Percentiles rank a stretch among this genome's conserved stretches.
These are phyloP conservation scores for Lipomyces spencermartinsiae DNA, from an alignment of 805 yeast species.

Conservation along the genomic window DNA sequence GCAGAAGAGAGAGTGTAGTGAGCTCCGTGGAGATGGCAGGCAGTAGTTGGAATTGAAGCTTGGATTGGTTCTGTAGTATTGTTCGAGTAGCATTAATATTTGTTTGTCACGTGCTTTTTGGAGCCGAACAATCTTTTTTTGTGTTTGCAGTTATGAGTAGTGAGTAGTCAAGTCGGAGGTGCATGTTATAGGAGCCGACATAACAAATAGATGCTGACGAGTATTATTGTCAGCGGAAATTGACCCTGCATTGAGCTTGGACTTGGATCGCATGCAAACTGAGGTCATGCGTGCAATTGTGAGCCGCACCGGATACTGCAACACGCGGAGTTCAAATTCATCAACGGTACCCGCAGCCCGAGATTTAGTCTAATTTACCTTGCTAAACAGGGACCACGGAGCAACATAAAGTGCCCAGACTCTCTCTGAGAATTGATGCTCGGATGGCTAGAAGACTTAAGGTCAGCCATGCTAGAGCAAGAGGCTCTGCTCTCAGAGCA, in stretches of 20 bases:
- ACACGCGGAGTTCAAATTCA: background rate
- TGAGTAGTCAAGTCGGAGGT: background rate
- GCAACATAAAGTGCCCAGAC: background rate
- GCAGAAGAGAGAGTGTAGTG: background rate
- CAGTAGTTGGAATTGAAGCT: background rate
- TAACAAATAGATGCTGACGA: background rate
- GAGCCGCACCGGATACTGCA: too few relatives aligned
- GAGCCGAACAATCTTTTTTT: background rate
- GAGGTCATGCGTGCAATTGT: too few relatives aligned
- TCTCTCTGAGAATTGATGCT: background rate
- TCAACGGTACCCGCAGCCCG: background rate
- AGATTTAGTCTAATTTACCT: background rate
- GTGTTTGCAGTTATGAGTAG: background rate
- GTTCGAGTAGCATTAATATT: background rate
- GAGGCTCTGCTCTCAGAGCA: background rate
- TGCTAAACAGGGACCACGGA: background rate
- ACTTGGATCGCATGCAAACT: too few relatives aligned
- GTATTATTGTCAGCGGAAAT: background rate
- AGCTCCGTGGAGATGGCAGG: background rate
- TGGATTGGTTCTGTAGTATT: background rate
- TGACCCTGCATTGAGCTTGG: background rate
- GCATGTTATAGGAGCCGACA: conserved; percentile 5
- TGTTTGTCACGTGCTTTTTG: conserved; percentile 1
- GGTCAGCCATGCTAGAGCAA: background rate
- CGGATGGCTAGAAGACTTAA: background rate